phyloP scores from a whole-genome alignment of 2,329 filamentous ascomycete species.

The Colletotrichum abscissum region DNA sequence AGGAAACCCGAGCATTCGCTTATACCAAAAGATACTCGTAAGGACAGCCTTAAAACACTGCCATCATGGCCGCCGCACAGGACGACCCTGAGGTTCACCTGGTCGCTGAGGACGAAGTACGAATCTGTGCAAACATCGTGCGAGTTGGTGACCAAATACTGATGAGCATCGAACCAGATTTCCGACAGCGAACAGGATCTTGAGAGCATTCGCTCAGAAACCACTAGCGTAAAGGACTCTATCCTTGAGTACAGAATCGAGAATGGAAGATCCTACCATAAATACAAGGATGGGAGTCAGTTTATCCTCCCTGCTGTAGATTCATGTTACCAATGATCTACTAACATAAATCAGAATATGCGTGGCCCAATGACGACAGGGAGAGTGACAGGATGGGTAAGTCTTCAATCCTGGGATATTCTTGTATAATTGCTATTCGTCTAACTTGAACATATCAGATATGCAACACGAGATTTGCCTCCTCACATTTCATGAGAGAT shows the following conservation, averaged over 20 bases:
- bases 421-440: background rate
- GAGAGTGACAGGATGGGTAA: constrained; percentile 26
- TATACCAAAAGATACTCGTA: background rate
- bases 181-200: background rate
- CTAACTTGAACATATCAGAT: constrained; percentile 43
- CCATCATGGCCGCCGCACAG: background rate
- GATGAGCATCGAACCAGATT: background rate
- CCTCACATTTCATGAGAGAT: constrained; percentile 48
- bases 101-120: background rate
- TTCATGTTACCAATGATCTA: background rate
- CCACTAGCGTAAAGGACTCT: constrained; percentile 45
- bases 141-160: too few species aligned
- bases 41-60: background rate
- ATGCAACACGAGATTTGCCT: constrained; percentile 65
- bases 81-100: background rate
- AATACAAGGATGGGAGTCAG: constrained; percentile 20
- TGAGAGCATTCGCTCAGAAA: constrained; percentile 20
- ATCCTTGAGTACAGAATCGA: constrained; percentile 34
- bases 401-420: constrained; percentile 28
- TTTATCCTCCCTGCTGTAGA: background rate
- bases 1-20: background rate
- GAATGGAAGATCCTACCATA: constrained; percentile 15
- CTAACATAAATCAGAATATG: constrained; percentile 5
- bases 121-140: background rate
- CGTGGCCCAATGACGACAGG: constrained; percentile 14